These are phyloP conservation scores for Penicillium atrosanguineum DNA, from an alignment of 495 filamentous ascomycete genomes.

Conservation along the genomic window DNA sequence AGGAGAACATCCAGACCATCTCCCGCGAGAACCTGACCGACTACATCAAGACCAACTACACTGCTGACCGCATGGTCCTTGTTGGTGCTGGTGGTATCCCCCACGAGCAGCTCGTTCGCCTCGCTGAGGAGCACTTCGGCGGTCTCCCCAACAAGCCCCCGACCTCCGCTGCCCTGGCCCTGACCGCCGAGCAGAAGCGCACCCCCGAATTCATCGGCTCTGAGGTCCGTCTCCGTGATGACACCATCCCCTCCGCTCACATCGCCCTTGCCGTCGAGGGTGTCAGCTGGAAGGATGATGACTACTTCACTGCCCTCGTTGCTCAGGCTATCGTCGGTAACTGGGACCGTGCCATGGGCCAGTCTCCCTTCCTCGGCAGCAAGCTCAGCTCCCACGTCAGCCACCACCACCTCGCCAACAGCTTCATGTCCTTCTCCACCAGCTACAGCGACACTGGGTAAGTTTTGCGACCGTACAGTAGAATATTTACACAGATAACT, in stretches of 20 bases:
- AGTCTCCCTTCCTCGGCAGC: constrained; percentile 92
- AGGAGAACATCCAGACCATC: constrained; percentile 98
- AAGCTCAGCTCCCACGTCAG: constrained; percentile 92
- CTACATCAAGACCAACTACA: constrained; percentile 99
- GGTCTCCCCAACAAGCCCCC: constrained; percentile 68
- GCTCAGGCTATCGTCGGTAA: constrained; percentile 99
- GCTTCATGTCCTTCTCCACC: constrained; percentile 99
- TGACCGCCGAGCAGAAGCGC: constrained; percentile 69
- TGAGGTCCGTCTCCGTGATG: constrained; percentile 90
- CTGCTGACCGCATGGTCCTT: constrained; percentile 97
- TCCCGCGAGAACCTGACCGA: constrained; percentile 80
- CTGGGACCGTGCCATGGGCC: constrained; percentile 98
- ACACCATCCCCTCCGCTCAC: constrained; percentile 93
- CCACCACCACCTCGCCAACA: constrained; percentile 92
- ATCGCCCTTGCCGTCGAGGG: constrained; percentile 99
- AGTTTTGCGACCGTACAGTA: constrained; percentile 23
- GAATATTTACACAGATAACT: not conserved
- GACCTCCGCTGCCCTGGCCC: constrained; percentile 61
- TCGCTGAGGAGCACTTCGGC: constrained; percentile 95
- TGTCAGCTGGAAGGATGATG: constrained; percentile 98
- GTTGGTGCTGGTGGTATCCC: constrained; percentile 93
- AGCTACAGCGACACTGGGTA: constrained; percentile 99
- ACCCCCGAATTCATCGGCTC: constrained; percentile 95
- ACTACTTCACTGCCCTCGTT: constrained; percentile 97
- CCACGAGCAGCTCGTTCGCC: constrained; percentile 87